Conservation (phyloP, 2,329 filamentous ascomycete species). For the Hypoxylon sp. region DNA sequence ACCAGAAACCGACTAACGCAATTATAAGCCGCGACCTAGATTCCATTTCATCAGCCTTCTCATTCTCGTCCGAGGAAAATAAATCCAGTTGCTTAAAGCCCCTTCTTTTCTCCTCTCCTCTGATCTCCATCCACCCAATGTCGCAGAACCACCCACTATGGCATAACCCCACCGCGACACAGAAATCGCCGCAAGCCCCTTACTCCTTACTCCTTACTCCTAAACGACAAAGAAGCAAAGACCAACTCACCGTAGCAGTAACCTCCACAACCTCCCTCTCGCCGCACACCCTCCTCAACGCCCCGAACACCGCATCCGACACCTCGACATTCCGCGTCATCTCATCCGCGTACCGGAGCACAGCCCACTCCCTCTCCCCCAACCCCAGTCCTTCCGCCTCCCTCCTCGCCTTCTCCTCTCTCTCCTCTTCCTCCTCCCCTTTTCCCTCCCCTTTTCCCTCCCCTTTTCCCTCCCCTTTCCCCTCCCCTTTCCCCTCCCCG, state of each 20-base stretch:
- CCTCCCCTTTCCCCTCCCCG: not conserved
- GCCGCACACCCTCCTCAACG: conserved; percentile 72
- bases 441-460: conserved; percentile 6
- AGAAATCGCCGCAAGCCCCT: not conserved
- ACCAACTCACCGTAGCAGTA: conserved; percentile 74
- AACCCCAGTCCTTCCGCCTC: conserved; percentile 56
- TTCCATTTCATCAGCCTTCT: conserved; percentile 20
- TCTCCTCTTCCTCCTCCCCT: conserved; percentile 45
- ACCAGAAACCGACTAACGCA: conserved; percentile 88
- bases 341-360: conserved; percentile 82
- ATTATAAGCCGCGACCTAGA: conserved; percentile 79
- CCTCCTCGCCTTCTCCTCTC: conserved; percentile 49
- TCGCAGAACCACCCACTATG: too few species aligned
- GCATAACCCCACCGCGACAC: not conserved
- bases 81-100: not conserved
- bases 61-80: conserved; percentile 2
- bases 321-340: conserved; percentile 85
- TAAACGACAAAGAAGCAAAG: conserved; percentile 10
- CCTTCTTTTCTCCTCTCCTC: not conserved
- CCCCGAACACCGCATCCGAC: conserved; percentile 75
- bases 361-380: conserved; percentile 74
- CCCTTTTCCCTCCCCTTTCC: conserved; percentile 29
- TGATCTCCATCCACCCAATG: not conserved
- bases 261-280: conserved; percentile 86
- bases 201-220: not conserved